Base-by-base conservation (phyloP, 192 early-diverging fungal species). In the Dissophora ornata region DNA sequence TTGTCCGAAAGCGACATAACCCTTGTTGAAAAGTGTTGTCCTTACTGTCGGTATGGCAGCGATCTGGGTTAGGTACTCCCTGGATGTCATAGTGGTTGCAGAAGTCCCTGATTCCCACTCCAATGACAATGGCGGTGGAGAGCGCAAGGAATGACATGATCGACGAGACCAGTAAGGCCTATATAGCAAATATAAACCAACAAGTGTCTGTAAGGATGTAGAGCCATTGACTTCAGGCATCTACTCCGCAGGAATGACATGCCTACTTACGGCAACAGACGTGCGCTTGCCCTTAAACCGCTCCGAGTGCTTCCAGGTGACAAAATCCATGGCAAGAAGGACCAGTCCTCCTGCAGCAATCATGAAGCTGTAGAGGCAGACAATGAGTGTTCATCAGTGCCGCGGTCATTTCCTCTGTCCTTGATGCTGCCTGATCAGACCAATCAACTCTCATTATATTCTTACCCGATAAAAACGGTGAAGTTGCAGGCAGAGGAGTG, bases 231-330 rank as follows among this genome's bases (percentile, higher is more conserved):
- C n/a, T n/a, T n/a, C n/a, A n/a, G n/a, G n/a, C n/a, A n/a, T n/a
- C n/a, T n/a, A n/a, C n/a, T n/a, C n/a, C n/a, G n/a, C n/a, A n/a
- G n/a, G n/a, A n/a, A n/a, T n/a, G n/a, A n/a, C n/a, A n/a, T n/a
- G n/a, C n/a, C n/a, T 10, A 29, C 55, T 40, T 67, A 67, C 65
- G 7, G 66, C 61, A 12, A 63, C 28, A n/a, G 69, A 71, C 4
- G 69, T 60, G 11, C 69, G 69, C 44, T 63, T 71, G 52, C 69
- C 69, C 54, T 71, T 71, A 47, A 62, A 71, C 21, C 59, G 48
- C 34, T 71, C 69, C 16, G 69, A 71, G 40, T 60, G 69, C 33
- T 71, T 71, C 69, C 69, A 71, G 19, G 69, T 71, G 21, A 71
- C 54, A 42, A 38, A 71, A 46, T 71, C 69, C 69, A 71, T 71